phyloP scores from a whole-genome alignment of 2,329 filamentous ascomycete species.

The Nannizzia gypsea region DNA sequence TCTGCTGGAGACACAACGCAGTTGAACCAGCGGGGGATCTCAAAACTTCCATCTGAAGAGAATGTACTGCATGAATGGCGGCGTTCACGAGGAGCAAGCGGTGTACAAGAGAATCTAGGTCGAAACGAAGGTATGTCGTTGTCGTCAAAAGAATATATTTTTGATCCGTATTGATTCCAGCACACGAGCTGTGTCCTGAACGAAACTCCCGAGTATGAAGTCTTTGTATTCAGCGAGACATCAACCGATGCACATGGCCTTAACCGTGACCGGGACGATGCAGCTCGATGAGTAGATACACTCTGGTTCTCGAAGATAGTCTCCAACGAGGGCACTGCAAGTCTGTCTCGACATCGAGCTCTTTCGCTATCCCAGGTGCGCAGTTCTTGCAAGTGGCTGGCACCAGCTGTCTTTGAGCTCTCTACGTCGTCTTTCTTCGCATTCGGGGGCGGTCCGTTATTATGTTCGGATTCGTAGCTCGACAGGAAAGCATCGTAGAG shows the following conservation, averaged over 20 bases:
- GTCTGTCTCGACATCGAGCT: constrained; percentile 9
- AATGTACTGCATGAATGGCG: constrained; percentile 12
- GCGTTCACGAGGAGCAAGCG: neutral
- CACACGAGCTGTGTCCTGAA: neutral
- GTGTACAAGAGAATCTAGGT: constrained; percentile 10
- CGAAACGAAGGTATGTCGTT: constrained; percentile 15
- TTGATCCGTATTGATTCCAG: constrained; percentile 12
- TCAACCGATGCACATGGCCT: constrained; percentile 5
- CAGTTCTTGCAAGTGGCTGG: neutral
- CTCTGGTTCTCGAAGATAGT: constrained; percentile 22
- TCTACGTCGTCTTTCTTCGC: constrained; percentile 18
- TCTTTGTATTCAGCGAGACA: neutral
- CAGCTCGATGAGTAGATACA: constrained; percentile 16
- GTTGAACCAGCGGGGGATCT: constrained; percentile 17
- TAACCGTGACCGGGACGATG: constrained; percentile 10
- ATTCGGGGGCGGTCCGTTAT: constrained; percentile 1
- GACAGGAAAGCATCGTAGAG: constrained; percentile 29
- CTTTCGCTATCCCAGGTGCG: neutral
- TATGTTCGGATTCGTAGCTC: constrained; percentile 19
- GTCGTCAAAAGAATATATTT: constrained; percentile 20
- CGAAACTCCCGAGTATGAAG: neutral
- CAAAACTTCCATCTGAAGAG: constrained; percentile 19
- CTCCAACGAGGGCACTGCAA: constrained; percentile 18
- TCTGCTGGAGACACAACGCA: constrained; percentile 20
- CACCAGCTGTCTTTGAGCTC: constrained; percentile 22